Percentiles rank a stretch among this genome's conserved stretches.
Evolutionary conservation across 2,329 filamentous ascomycete genomes (phyloP).

Genomic region (Periconia sp.): DNA sequence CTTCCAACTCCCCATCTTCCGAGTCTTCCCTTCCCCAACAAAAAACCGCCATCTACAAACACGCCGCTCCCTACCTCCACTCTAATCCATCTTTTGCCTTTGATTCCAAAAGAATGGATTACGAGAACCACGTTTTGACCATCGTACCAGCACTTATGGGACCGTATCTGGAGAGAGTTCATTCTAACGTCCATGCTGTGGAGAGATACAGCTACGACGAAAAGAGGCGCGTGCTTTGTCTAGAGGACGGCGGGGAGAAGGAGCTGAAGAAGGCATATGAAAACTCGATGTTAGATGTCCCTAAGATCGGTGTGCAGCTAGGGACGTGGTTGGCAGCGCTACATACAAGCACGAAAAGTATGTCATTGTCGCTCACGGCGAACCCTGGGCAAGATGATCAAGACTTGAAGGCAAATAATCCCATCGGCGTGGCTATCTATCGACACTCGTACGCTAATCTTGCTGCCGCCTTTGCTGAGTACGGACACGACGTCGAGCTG

Average conservation of each 20-base stretch:
- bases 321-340: constrained; percentile 37
- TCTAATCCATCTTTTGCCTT: constrained; percentile 26
- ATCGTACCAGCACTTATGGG: constrained; percentile 15
- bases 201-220: constrained; percentile 26
- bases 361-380: constrained; percentile 12
- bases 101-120: constrained; percentile 35
- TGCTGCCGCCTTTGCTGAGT: constrained; percentile 17
- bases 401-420: constrained; percentile 24
- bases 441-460: constrained; percentile 36
- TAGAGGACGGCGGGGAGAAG: constrained; percentile 32
- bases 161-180: neutral
- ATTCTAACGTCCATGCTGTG: constrained; percentile 19
- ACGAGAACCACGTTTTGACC: constrained; percentile 31
- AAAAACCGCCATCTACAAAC: constrained; percentile 34
- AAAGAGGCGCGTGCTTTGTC: constrained; percentile 27
- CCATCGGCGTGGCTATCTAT: constrained; percentile 28
- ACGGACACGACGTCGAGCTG: constrained; percentile 25
- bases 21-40: neutral
- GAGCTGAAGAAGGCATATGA: constrained; percentile 38
- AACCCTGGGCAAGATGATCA: neutral
- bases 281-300: constrained; percentile 19
- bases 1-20: neutral
- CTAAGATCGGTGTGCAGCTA: constrained; percentile 23
- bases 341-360: constrained; percentile 18
- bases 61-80: constrained; percentile 35